Evolutionary conservation across 116 monocot genomes (phyloP).

Genomic region (Iris pallida): DNA sequence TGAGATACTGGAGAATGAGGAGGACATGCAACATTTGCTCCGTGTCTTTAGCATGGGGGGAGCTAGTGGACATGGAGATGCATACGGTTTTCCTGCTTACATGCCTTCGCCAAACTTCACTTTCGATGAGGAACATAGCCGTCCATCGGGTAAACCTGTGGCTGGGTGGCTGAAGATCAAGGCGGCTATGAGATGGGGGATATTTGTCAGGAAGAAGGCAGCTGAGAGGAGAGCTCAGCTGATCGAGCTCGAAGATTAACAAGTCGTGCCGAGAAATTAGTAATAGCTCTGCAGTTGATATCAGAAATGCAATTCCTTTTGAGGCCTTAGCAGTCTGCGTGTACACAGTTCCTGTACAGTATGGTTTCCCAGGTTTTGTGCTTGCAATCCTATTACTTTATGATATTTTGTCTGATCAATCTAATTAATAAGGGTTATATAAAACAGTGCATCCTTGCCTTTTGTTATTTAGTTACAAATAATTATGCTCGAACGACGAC

Average conservation of each 20-base stretch:
- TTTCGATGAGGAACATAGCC: constrained; percentile 41
- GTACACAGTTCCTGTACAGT: too few relatives aligned
- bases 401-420: too few relatives aligned
- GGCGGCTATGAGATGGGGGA: constrained; percentile 97
- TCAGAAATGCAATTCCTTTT: too few relatives aligned
- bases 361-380: too few relatives aligned
- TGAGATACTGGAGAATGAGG: constrained; percentile 81
- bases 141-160: constrained; percentile 64
- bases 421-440: too few relatives aligned
- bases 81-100: constrained; percentile 43
- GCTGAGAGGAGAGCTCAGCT: constrained; percentile 80
- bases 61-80: constrained; percentile 43
- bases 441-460: too few relatives aligned
- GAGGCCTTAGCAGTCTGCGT: too few relatives aligned
- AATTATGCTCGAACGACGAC: too few relatives aligned
- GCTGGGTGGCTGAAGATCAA: constrained; percentile 96
- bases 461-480: too few relatives aligned
- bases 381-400: too few relatives aligned
- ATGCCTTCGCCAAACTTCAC: constrained; percentile 49
- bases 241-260: constrained; percentile 71
- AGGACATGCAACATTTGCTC: constrained; percentile 82
- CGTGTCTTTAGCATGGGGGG: constrained; percentile 75
- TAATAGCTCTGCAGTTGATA: too few relatives aligned
- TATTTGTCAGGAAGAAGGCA: constrained; percentile 85
- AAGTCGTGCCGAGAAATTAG: background rate